Evolutionary conservation across 2,329 filamentous ascomycete species (phyloP), one percentile per base, ranked within the genome.

Genomic region (Davidsoniella neocaledoniae): DNA sequence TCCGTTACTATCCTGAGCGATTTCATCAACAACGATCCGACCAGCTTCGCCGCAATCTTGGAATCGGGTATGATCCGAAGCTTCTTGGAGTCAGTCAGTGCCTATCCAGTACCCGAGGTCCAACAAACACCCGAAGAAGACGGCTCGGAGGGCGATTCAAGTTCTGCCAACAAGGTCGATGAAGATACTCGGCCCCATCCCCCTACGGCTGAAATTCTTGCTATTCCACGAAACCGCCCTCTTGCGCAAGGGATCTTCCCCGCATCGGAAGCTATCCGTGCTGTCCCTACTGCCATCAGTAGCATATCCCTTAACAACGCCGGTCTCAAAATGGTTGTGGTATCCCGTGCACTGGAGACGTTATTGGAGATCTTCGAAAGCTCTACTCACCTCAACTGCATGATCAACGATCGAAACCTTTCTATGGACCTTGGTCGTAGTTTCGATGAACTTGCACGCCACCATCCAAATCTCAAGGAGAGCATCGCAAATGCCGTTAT

Each of bases 291-390:
- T 52, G 87, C 90, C 2, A 83, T 98, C 58, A 90, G 90, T 54
- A 88, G 91, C 4, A 94, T 99, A 48, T 98, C 86, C 57, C 68
- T 99, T 50, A 95, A 95, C 57, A 82, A 85, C 54, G 72, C 77
- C 25, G 91, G 91, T 7, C 83, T 95, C 71, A 83, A 83, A 58
- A 74, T 95, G 60, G 93, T 98, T 58, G 79, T 86, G 51, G 75
- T 79, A 0, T 95, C 88, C 0, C 73, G 78, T 52, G 88, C 86
- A 1, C 72, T 98, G 42, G 81, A 88, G 51, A 84, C 79, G 57
- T 96, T 88, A 61, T 83, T 98, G 56, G 86, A 95, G 61, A 86
- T 96, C n/a, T 98, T 98, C 56, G 86, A 95, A 63, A 96, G 86
- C 56, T 80, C 87, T 2, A 74, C 79, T 14, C 93, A 99, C 64